phyloP scores from a whole-genome alignment of 768 basidiomycete species.

The Xanthoconium purpureum region DNA sequence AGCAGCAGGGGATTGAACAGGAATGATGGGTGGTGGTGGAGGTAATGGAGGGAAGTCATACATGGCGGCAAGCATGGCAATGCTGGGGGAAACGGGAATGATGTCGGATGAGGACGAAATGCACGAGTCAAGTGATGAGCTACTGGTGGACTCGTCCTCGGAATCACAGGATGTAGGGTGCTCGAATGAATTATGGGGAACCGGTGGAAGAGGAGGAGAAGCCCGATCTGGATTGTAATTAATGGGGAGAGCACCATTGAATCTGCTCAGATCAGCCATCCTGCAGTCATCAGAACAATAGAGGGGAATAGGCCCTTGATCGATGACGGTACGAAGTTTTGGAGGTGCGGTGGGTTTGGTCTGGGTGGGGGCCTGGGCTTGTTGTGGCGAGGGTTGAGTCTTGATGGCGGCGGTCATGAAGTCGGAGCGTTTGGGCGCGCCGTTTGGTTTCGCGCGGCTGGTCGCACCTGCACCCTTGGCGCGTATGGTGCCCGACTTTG shows the following conservation, averaged over 20 bases:
- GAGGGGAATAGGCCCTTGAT: constrained; percentile 74
- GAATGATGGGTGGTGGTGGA: constrained; percentile 45
- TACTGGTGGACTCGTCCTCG: constrained; percentile 41
- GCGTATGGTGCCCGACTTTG: constrained; percentile 37
- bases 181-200: constrained; percentile 40
- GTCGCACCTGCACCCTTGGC: constrained; percentile 44
- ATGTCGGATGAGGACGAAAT: constrained; percentile 25
- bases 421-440: constrained; percentile 45
- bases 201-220: constrained; percentile 39
- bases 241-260: constrained; percentile 40
- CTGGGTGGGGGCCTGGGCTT: constrained; percentile 20
- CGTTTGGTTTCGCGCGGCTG: constrained; percentile 58
- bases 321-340: constrained; percentile 67
- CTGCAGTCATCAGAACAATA: constrained; percentile 83
- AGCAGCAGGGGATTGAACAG: constrained; percentile 14
- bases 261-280: constrained; percentile 50
- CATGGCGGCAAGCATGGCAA: constrained; percentile 39
- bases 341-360: constrained; percentile 32
- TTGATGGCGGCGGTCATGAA: constrained; percentile 21
- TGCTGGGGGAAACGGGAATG: constrained; percentile 26
- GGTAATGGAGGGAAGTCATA: constrained; percentile 54
- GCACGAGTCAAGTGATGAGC: constrained; percentile 38
- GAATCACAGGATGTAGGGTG: constrained; percentile 27
- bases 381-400: constrained; percentile 11
- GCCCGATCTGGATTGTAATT: constrained; percentile 47